Base-by-base conservation (phyloP, 805 yeast genomes). In the Candida tibetensis region DNA sequence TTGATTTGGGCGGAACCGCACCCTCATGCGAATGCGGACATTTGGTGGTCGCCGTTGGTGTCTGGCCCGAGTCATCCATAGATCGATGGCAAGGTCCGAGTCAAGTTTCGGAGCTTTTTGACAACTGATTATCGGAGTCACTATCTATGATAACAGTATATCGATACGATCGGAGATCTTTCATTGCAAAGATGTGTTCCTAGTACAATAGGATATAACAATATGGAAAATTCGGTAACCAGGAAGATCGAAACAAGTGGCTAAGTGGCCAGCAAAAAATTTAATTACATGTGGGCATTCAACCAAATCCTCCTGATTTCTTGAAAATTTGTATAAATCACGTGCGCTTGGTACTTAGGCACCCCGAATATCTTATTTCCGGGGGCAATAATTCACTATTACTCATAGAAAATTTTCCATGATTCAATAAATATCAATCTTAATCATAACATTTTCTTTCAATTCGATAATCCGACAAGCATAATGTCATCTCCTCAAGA, bases 401-500 rank as follows among this genome's bases (percentile, higher is more conserved):
- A 39, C 42, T 39, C 42, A 39, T 30, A 29, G 32, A 39, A 39
- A 34, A 34, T 39, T 39, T 39, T 34, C 38, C 38, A 25, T 4
- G 28, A 28, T 29, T 22, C 16, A 28, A 32, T 22, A 32, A 9
- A 13, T 21, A 16, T 29, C 31, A 29, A 29, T 17, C 5, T 17
- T 30, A 10, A 5, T 14, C 6, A 5, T 15, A 12, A 4, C 7
- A 7, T 7, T 21, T 21, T 21, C 7, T 21, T 10, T 10, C 25
- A 21, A 7, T 21, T 21, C 10, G 10, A 21, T 21, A 21, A 7
- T 10, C 25, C n/a, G n/a, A 21, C 7, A 21, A 7, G 21, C 14
- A 26, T 25, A 16, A 84, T 84, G 91, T 62, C 84, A 16, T 66
- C 80, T 28, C 85, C 87, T 37, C 81, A 80, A 62, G 82, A 82